Evolutionary conservation across 345 rosid species (phyloP), one percentile per base, ranked within the genome.

Genomic region (Populus simonii): DNA sequence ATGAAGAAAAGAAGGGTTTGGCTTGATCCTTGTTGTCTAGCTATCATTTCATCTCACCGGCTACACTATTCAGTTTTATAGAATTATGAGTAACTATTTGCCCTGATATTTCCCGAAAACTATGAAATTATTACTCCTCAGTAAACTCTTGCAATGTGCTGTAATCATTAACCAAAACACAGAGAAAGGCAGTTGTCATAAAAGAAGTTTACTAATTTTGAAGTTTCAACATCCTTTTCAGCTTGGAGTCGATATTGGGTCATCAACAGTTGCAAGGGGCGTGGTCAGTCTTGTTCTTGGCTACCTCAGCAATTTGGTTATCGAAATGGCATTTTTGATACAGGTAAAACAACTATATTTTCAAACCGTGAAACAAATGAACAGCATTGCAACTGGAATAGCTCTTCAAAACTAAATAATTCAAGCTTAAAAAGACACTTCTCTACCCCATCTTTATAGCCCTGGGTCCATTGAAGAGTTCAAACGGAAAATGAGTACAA

Each of bases 271-370:
- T 71, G 98, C 98, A 49, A 89, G 98, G 80, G 98, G 98, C 47
- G 98, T 94, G 78, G 97, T 93, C 63, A 92, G 91, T 85, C 93
- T 94, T 82, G 98, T 94, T 80, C 98, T 94, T 23, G 98, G 98
- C 68, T 94, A 93, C 89, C 98, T 94, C 78, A 92, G 89, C 88
- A 93, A 93, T 80, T 88, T 93, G 84, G 96, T 94, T 41, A 90
- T 94, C 5, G 98, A 94, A 85, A 93, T 93, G 98, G 98, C 98
- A 36, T 94, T 94, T 76, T 82, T 94, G 86, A 61, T 94, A 78
- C 98, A 93, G 98, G 98, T 93, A 90, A 79, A 72, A 65, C 27
- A 39, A 17, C 41, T 45, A 6, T 45, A 27, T 51, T 47, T 12
- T 66, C 4, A 11, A 17, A 36, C 49, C 3, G 6, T 35, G 69